A percentile compares a stretch with the other conserved stretches of the same genome.
Evolutionary conservation across 441 rosid genomes (phyloP).

Genomic region (Breynia disticha): DNA sequence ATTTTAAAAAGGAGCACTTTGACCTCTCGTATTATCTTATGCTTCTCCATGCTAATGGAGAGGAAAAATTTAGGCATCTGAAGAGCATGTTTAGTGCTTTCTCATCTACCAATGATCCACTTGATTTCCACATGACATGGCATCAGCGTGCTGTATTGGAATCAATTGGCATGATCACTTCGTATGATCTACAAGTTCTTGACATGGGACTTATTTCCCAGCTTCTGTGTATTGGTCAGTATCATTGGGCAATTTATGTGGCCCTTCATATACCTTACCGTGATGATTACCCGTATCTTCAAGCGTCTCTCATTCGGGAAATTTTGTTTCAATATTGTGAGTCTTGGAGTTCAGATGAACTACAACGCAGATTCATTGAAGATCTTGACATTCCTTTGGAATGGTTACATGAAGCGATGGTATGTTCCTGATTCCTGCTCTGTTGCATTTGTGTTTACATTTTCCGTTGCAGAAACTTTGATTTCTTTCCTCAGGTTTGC

Average conservation of each 20-base stretch:
- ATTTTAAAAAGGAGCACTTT: conserved; percentile 37
- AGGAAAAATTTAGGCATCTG: conserved; percentile 39
- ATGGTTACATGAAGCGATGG: conserved; percentile 98
- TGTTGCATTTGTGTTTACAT: conserved; percentile 6
- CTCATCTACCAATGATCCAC: conserved; percentile 90
- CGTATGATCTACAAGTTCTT: conserved; percentile 81
- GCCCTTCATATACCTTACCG: conserved; percentile 70
- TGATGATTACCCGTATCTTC: conserved; percentile 75
- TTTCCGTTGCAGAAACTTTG: neutral
- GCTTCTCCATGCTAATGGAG: conserved; percentile 85
- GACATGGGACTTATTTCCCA: conserved; percentile 94
- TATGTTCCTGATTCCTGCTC: conserved; percentile 23
- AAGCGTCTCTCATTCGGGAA: conserved; percentile 63
- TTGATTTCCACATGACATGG: conserved; percentile 99
- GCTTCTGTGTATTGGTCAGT: conserved; percentile 63
- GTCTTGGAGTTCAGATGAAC: conserved; percentile 72
- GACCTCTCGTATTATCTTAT: conserved; percentile 91
- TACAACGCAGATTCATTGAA: conserved; percentile 68
- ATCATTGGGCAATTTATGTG: conserved; percentile 96
- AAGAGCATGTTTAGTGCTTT: conserved; percentile 88
- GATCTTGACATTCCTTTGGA: conserved; percentile 62
- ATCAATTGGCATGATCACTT: conserved; percentile 72
- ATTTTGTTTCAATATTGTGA: conserved; percentile 91
- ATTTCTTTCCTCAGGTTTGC: conserved; percentile 8
- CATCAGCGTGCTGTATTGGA: conserved; percentile 78